Percentiles rank a stretch among this genome's conserved stretches.
Conservation (phyloP, 495 filamentous ascomycete genomes). For the Geoglossum glabrum region DNA sequence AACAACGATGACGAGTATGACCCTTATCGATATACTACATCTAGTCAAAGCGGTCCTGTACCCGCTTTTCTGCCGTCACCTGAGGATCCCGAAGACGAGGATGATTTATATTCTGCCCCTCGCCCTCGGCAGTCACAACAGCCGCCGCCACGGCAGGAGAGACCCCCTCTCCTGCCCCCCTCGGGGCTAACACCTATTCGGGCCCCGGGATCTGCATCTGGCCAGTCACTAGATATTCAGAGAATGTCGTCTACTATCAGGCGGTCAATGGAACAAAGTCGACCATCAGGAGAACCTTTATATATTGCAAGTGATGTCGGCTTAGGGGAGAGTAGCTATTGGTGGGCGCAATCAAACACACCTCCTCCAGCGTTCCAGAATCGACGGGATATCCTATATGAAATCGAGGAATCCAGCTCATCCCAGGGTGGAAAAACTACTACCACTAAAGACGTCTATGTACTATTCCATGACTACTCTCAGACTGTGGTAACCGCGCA, state of each 20-base stretch:
- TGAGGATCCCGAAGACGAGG: conserved; percentile 12
- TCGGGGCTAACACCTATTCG: conserved; percentile 12
- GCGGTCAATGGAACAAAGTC: conserved; percentile 51
- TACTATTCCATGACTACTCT: conserved; percentile 87
- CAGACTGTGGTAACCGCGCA: conserved; percentile 72
- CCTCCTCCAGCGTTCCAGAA: conserved; percentile 65
- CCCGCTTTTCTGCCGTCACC: background rate
- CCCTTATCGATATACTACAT: conserved; percentile 43
- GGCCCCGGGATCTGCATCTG: conserved; percentile 16
- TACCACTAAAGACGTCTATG: conserved; percentile 58
- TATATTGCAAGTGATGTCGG: conserved; percentile 80
- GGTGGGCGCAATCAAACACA: conserved; percentile 63
- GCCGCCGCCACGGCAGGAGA: conserved; percentile 16
- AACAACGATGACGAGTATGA: conserved; percentile 52
- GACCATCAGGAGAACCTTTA: conserved; percentile 49
- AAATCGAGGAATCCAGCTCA: conserved; percentile 61
- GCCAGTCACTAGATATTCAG: conserved; percentile 51
- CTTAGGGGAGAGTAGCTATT: conserved; percentile 44
- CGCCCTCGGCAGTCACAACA: conserved; percentile 11
- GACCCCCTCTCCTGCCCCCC: conserved; percentile 23
- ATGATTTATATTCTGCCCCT: conserved; percentile 16
- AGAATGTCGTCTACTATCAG: conserved; percentile 29
- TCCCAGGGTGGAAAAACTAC: conserved; percentile 44
- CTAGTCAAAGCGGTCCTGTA: conserved; percentile 18
- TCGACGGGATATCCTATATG: conserved; percentile 64